Percentiles rank a stretch among this genome's conserved stretches.
Conservation (phyloP, 2,329 filamentous ascomycete genomes). For the Uncinocarpus reesii region DNA sequence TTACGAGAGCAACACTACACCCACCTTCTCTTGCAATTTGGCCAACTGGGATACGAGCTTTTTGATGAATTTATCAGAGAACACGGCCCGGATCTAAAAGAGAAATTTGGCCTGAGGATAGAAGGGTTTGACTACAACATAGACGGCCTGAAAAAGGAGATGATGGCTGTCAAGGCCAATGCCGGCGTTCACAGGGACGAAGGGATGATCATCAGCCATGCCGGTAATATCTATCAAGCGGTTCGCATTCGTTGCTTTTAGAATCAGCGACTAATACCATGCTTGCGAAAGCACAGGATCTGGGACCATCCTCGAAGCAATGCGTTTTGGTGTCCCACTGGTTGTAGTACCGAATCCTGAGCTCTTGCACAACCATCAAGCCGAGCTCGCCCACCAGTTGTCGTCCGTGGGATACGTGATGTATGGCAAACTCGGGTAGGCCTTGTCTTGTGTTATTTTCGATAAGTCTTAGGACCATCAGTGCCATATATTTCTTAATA, state of each 20-base stretch:
- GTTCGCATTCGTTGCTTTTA: not conserved
- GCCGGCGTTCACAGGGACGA: conserved; percentile 34
- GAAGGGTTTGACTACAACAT: conserved; percentile 57
- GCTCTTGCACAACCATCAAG: conserved; percentile 83
- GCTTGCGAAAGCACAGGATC: conserved; percentile 50
- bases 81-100: conserved; percentile 19
- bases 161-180: conserved; percentile 44
- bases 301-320: conserved; percentile 75
- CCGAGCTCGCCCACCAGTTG: conserved; percentile 70
- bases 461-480: too few relatives aligned
- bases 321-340: conserved; percentile 63
- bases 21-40: conserved; percentile 69
- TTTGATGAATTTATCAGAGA: conserved; percentile 38
- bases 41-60: conserved; percentile 50
- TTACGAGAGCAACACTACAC: conserved; percentile 56
- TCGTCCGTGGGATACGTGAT: conserved; percentile 65
- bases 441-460: conserved; percentile 8
- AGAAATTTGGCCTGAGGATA: conserved; percentile 41
- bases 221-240: conserved; percentile 48
- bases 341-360: conserved; percentile 78
- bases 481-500: not conserved
- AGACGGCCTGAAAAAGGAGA: conserved; percentile 49
- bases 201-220: conserved; percentile 79
- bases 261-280: not conserved
- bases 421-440: conserved; percentile 57